Evolutionary conservation across 139 green algal species (phyloP).

Genomic region (Chlorella sp.): DNA sequence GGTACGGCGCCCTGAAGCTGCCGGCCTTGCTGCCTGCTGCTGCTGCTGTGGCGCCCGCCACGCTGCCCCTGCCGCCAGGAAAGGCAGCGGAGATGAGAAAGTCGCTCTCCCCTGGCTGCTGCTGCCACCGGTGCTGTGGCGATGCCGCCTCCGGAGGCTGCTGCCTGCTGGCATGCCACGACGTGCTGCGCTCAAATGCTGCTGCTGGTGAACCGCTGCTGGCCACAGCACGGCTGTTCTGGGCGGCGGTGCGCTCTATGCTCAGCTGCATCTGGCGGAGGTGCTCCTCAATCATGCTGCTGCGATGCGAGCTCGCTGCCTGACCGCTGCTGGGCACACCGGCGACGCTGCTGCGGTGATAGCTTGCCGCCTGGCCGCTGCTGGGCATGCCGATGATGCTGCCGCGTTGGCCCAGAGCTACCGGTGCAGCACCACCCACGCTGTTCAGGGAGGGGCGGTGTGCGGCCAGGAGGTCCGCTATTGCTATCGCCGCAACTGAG

Average conservation of each 20-base stretch:
- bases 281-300: not conserved
- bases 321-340: not conserved
- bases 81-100: slow-evolving; percentile 18
- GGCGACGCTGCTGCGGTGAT: not conserved
- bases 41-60: not conserved
- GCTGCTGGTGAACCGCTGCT: not conserved
- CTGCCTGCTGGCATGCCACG: not conserved
- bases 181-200: not conserved
- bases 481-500: not conserved
- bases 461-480: not conserved
- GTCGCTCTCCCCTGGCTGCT: not conserved
- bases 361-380: too few relatives aligned
- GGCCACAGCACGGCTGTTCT: not conserved
- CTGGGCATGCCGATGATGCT: too few relatives aligned
- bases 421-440: too few relatives aligned
- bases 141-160: not conserved
- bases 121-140: not conserved
- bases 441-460: not conserved
- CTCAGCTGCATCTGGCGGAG: not conserved
- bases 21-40: not conserved
- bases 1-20: not conserved
- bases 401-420: too few relatives aligned
- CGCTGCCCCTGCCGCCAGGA: not conserved
- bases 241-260: not conserved
- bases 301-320: too few relatives aligned